These are phyloP conservation scores for Endothia cerciana DNA, from an alignment of 2,329 filamentous ascomycete species.

Conservation along the genomic window DNA sequence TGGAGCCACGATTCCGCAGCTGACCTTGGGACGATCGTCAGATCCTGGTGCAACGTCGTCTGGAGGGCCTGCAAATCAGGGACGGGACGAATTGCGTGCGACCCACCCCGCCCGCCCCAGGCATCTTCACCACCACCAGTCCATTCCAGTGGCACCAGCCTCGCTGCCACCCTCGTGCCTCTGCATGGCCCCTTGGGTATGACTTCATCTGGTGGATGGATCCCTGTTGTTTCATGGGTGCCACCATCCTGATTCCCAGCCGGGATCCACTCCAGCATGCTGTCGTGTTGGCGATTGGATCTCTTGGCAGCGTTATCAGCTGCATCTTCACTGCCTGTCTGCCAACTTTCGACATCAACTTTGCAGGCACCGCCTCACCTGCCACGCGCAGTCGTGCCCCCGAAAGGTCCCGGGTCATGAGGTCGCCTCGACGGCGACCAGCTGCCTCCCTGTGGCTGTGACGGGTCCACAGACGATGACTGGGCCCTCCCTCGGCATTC, in stretches of 20 bases:
- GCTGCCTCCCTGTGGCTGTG: conserved; percentile 16
- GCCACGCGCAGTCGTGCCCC: conserved; percentile 9
- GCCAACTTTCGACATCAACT: no score
- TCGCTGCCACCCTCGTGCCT: background rate
- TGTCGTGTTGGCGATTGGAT: conserved; percentile 1
- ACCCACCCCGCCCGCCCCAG: background rate
- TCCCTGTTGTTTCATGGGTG: conserved; percentile 1
- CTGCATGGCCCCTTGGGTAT: background rate
- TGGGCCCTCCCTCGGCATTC: background rate
- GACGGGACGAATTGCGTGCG: background rate
- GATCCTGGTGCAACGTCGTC: background rate
- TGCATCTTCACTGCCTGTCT: background rate
- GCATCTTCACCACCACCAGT: background rate
- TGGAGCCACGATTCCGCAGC: no score
- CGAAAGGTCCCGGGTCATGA: background rate
- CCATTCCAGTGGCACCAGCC: background rate
- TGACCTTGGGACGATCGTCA: background rate
- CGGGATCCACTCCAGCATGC: background rate
- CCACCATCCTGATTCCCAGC: background rate
- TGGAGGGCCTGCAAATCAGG: conserved; percentile 3
- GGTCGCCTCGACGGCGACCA: conserved; percentile 6
- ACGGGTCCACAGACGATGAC: background rate
- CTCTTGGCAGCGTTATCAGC: background rate
- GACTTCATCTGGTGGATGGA: background rate
- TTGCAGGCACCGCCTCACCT: conserved; percentile 17